Percentiles rank a stretch among this genome's conserved stretches.
Evolutionary conservation across 495 filamentous ascomycete genomes (phyloP).

Genomic region (Neurospora sp.): DNA sequence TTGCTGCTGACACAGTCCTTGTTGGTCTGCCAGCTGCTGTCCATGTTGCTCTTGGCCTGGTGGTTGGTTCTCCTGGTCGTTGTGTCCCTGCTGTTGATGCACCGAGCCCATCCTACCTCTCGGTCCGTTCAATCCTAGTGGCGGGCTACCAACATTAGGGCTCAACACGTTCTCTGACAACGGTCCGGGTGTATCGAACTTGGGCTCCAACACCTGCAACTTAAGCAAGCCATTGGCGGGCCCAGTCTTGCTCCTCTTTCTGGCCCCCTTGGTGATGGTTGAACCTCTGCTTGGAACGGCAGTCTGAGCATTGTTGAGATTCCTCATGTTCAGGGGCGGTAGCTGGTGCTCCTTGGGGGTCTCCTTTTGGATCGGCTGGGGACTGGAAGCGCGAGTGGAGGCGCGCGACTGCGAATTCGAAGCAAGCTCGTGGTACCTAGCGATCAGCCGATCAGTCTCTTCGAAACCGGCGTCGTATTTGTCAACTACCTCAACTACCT

Average conservation of each 20-base stretch:
- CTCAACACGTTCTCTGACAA: slow-evolving; percentile 4
- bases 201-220: slow-evolving; percentile 13
- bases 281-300: not conserved
- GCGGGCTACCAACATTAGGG: slow-evolving; percentile 14
- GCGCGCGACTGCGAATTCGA: not conserved
- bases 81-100: not conserved
- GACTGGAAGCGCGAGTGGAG: not conserved
- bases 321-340: slow-evolving; percentile 2
- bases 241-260: not conserved
- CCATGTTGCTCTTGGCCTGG: not conserved
- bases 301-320: not conserved
- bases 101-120: not conserved
- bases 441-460: slow-evolving; percentile 12
- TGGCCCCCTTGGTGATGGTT: not conserved
- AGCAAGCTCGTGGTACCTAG: slow-evolving; percentile 3
- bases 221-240: not conserved
- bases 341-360: slow-evolving; percentile 1
- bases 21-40: not conserved
- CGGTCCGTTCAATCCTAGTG: not conserved
- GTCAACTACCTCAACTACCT: not conserved
- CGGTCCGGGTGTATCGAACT: slow-evolving; percentile 15
- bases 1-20: not conserved
- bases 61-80: not conserved
- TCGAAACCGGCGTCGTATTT: not conserved
- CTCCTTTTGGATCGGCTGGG: not conserved